Evolutionary conservation across 495 filamentous ascomycete genomes (phyloP).

Genomic region (Poronia punctata): DNA sequence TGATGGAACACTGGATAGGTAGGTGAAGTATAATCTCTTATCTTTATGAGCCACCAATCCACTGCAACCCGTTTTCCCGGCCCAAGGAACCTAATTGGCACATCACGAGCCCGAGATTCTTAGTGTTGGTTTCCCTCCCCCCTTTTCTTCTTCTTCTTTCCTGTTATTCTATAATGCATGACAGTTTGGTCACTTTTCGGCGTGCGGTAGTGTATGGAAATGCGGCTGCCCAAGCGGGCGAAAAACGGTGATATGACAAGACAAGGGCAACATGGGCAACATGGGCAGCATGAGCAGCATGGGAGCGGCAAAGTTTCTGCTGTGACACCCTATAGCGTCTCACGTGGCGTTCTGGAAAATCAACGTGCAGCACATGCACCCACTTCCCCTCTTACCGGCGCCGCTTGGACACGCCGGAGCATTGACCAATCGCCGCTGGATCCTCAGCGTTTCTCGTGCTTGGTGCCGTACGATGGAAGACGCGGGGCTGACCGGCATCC

Average conservation of each 20-base stretch:
- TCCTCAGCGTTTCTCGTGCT: conserved; percentile 29
- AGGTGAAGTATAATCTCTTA: conserved; percentile 39
- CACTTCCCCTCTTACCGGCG: background rate
- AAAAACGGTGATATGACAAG: background rate
- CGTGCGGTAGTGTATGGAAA: too few relatives aligned
- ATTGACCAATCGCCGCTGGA: conserved; percentile 33
- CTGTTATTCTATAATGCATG: too few relatives aligned
- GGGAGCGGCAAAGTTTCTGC: background rate
- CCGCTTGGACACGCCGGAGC: conserved; percentile 1
- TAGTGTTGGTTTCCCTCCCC: too few relatives aligned
- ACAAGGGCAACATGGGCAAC: too few relatives aligned
- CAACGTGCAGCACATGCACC: background rate
- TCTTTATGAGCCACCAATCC: conserved; percentile 10
- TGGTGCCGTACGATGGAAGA: conserved; percentile 36
- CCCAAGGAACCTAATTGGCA: too few relatives aligned
- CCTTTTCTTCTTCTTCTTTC: too few relatives aligned
- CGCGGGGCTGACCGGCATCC: conserved; percentile 27
- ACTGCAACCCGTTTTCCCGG: too few relatives aligned
- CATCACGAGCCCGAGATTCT: too few relatives aligned
- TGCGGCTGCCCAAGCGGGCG: background rate
- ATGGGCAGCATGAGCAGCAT: too few relatives aligned
- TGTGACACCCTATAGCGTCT: background rate
- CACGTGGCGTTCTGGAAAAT: background rate
- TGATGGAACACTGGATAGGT: conserved; percentile 83
- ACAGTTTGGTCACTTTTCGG: too few relatives aligned